Base-by-base conservation (phyloP, 306 rosid species). In the Cyclanthera cordifolia region DNA sequence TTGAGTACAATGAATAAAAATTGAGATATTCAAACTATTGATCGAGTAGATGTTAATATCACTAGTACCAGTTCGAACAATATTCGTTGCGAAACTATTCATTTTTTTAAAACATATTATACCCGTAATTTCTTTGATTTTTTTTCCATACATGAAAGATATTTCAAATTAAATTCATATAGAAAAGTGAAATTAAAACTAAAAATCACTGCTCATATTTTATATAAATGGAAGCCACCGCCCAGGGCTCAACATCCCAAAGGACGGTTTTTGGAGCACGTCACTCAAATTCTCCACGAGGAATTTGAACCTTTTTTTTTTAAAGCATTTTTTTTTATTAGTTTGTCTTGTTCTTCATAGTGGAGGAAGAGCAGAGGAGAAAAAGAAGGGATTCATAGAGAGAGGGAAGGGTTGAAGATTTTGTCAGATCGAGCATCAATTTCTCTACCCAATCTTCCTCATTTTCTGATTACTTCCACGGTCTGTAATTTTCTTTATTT, bases 281-380 rank as follows among this genome's bases (percentile, higher is more conserved):
- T 64, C 69, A 64, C 50, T 43, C 16, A 12, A 13, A 65, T 45
- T 23, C 53, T 65, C 21, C 1, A 19, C 30, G 53, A 65, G 50
- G 3, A 65, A 65, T 65, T 60, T 5, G 1, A 60, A 37, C 25
- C 15, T 15, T 25, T 24, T 13, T 23, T 14, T 28, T 19, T 7
- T 15, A 34, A 34, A 34, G 9, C 41, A 34, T 34, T 34, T 34
- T 34, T 15, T n/a, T 3, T 20, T 39, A 19, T 64, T 19, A 45
- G 70, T 64, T 64, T 64, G 70, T 64, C 70, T 13, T 64, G 70
- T 64, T 64, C 13, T 64, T 23, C 53, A 64, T 52, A 63, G 69
- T 63, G 67, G 67, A 17, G 67, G 67, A 59, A 47, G 6, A 47
- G 17, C 49, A 37, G 41, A 19, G 32, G 0, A 32, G 66, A n/a